Evolutionary conservation across 2,329 filamentous ascomycete genomes (phyloP), one percentile per base, ranked within the genome.

Genomic region (Trichothecium sympodiale): DNA sequence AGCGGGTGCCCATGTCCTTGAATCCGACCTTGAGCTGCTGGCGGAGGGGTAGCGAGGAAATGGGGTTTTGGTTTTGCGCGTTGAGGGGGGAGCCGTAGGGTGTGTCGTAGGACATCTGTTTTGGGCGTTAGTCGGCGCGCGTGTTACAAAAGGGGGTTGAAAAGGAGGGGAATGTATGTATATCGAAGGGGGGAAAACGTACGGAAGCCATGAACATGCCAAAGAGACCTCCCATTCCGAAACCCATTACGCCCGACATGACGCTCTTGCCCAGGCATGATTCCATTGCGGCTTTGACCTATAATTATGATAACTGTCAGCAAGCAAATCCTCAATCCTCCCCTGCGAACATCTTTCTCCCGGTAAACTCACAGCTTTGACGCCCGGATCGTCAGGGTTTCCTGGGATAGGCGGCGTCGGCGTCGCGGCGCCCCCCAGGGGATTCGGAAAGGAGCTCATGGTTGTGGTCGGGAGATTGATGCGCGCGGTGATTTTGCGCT

Each of bases 161-260:
- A 28, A 15, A 26, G 25, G 17, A 15, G 33, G 13, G 33, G 30
- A n/a, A n/a, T n/a, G n/a, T n/a, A n/a, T n/a, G n/a, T n/a, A n/a
- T n/a, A n/a, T n/a, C n/a, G 37, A 30, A 37, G 25, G 27, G 17
- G 16, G 27, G 36, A 34, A n/a, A 17, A 67, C 81, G 44, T 77
- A 94, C 86, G 52, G 84, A 91, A 40, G 88, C 86, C 89, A 96
- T 98, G 68, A 98, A 98, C 51, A 96, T 73, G 47, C 91, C 91
- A 49, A 98, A 98, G 30, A 93, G 68, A 51, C 87, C 91, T 43
- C 91, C 91, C 46, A 98, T 80, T 27, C 80, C 91, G 51, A 95
- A 95, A 13, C 91, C 91, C 76, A 93, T 93, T 17, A 82, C 84
- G 38, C 89, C 91, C 0, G 88, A 83, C 62, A 98, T 82, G 47